Evolutionary conservation across 352 stramenopile species (phyloP).

Genomic region (Globisporangium paddicum): DNA sequence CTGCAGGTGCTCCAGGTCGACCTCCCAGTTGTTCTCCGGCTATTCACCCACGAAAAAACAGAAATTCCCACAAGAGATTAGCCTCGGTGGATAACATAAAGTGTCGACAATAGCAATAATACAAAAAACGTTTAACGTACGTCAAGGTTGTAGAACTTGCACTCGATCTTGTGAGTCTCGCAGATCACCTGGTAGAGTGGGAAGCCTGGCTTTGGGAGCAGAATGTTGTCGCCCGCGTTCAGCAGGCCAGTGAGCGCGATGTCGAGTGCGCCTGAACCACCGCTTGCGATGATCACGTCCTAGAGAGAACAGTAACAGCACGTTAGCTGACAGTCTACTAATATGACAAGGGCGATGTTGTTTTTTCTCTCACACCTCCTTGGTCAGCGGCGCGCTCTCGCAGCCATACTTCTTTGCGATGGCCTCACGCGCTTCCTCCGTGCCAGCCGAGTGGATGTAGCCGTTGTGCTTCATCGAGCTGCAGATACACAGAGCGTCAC

Average conservation of each 20-base stretch:
- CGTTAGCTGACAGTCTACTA: no score
- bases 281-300: conserved; percentile 93
- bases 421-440: conserved; percentile 72
- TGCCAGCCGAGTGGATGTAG: conserved; percentile 92
- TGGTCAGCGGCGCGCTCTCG: conserved; percentile 47
- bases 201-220: conserved; percentile 94
- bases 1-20: conserved; percentile 90
- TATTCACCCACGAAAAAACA: conserved; percentile 17
- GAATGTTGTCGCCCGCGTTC: conserved; percentile 89
- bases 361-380: conserved; percentile 75
- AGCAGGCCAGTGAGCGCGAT: conserved; percentile 89
- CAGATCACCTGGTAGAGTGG: conserved; percentile 95
- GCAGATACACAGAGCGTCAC: background rate
- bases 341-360: no score
- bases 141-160: conserved; percentile 88
- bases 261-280: conserved; percentile 93
- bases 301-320: conserved; percentile 1
- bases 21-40: conserved; percentile 90
- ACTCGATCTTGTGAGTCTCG: conserved; percentile 88
- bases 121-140: conserved; percentile 13
- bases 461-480: conserved; percentile 87
- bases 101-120: no score
- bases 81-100: no score
- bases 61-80: background rate
- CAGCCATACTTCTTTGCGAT: conserved; percentile 86